These are phyloP conservation scores for Starmerella potacharoeniae DNA, from an alignment of 805 yeast genomes.

Conservation along the genomic window DNA sequence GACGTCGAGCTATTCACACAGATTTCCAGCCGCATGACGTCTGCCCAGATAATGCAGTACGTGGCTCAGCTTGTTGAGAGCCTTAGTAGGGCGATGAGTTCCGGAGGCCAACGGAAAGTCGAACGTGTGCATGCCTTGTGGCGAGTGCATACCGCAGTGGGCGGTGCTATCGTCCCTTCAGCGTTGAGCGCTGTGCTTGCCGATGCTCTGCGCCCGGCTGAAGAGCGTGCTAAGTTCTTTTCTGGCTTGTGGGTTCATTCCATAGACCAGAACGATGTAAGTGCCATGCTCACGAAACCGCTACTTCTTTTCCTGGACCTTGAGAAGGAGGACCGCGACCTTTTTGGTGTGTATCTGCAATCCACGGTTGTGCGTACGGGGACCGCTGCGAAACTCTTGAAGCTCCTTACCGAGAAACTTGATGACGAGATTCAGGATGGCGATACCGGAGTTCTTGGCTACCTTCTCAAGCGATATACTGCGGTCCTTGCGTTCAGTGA, in stretches of 20 bases:
- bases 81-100: constrained; percentile 19
- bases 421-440: constrained; percentile 29
- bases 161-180: constrained; percentile 55
- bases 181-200: constrained; percentile 50
- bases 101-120: constrained; percentile 49
- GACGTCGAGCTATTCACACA: constrained; percentile 14
- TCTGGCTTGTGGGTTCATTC: constrained; percentile 68
- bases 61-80: constrained; percentile 5
- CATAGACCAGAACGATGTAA: constrained; percentile 36
- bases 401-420: constrained; percentile 37
- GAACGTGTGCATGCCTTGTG: constrained; percentile 60
- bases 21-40: constrained; percentile 5
- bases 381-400: constrained; percentile 48
- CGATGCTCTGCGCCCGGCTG: constrained; percentile 28
- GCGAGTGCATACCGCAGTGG: constrained; percentile 42
- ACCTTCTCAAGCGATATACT: constrained; percentile 44
- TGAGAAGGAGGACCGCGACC: constrained; percentile 5
- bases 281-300: constrained; percentile 47
- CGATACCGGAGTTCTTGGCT: constrained; percentile 54
- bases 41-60: constrained; percentile 6
- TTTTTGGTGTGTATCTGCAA: constrained; percentile 14
- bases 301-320: constrained; percentile 59
- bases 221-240: constrained; percentile 43
- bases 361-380: constrained; percentile 32
- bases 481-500: constrained; percentile 34